These are phyloP conservation scores for Triticum turgidum DNA, from an alignment of 176 grass and related monocot species.

Conservation along the genomic window DNA sequence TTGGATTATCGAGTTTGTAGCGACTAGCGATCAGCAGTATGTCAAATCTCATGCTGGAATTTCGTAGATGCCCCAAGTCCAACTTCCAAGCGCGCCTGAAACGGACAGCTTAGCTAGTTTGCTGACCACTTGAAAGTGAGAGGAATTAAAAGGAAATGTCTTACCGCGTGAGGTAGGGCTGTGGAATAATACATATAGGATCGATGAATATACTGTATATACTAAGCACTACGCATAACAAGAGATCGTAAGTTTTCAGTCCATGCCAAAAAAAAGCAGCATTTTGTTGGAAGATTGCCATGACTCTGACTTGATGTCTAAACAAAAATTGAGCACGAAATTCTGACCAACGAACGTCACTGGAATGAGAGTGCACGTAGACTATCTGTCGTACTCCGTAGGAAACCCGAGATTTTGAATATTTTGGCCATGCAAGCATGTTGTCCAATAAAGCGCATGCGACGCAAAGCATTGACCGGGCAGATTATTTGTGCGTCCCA, in stretches of 20 bases:
- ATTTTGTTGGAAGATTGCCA: conserved; percentile 24
- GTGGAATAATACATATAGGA: background rate
- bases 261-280: background rate
- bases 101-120: background rate
- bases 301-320: background rate
- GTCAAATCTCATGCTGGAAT: conserved; percentile 21
- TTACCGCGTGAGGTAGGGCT: background rate
- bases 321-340: background rate
- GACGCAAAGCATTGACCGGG: background rate
- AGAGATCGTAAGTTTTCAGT: background rate
- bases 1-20: background rate
- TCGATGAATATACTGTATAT: too few species aligned
- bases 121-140: background rate
- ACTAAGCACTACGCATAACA: background rate
- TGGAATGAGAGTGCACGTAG: background rate
- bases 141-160: background rate
- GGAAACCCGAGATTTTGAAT: background rate
- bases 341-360: conserved; percentile 4
- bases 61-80: background rate
- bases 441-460: background rate
- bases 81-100: background rate
- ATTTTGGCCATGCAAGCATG: conserved; percentile 7
- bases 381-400: background rate
- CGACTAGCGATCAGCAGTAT: background rate
- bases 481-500: background rate